Base-by-base conservation (phyloP, 768 basidiomycete genomes). In the Tephrocybe sp. region DNA sequence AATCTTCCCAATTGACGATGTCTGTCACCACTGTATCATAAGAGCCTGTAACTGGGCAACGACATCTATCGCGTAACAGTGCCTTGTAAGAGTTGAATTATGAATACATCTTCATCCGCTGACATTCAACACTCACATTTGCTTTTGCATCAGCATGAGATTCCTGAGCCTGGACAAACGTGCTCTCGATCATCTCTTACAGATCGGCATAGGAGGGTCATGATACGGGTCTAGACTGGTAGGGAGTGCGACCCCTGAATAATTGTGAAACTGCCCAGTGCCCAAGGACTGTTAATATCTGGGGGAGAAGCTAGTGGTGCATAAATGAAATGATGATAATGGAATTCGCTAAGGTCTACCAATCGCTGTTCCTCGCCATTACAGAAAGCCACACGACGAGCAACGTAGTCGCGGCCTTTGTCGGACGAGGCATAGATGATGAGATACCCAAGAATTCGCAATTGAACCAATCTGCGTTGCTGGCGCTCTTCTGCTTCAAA, bases 31-130 rank as follows among this genome's bases (percentile, higher is more conserved):
- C 13, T 2, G 16, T 7, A 43, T 72, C 69, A 46, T 61, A 54
- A 11, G 23, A 19, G 41, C 62, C 65, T 8, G 66, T 61, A 5
- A 71, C 54, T 8, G 68, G 54, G 48, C 72, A 74, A 39, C 58
- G 63, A 55, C 52, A 69, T 6, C 54, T 58, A 50, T 74, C 71
- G 30, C 72, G 65, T 39, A 64, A 45, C 23, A 72, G 60, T 42
- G 72, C 69, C 71, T 70, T 17, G 16, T 17, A 40, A 33, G 39
- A 42, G 6, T 40, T 34, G 12, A 22, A 12, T 19, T 14, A 17
- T 7, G 14, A 40, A 32, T 23, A 39, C 17, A 52, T 14, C 16
- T 17, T n/a, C 26, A 34, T 32, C 3, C 20, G 26, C 19, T 11
- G 54, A 17, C 14, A 40, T 20, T 11, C 16, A 40, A 40, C 22